Percentiles rank a stretch among this genome's conserved stretches.
Evolutionary conservation across 306 rosid genomes (phyloP).

Genomic region (Cucumis melo): DNA sequence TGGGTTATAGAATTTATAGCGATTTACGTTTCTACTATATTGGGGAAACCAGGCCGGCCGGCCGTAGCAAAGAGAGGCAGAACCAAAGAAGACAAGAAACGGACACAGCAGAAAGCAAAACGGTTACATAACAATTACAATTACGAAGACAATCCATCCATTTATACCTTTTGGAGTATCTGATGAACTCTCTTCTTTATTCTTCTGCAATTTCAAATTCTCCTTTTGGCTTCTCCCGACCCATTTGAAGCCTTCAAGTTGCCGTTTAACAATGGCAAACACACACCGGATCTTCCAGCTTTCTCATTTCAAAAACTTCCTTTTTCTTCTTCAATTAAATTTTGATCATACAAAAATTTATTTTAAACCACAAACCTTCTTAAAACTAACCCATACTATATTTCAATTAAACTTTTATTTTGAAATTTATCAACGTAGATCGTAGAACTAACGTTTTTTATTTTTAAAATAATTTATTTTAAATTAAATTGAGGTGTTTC

Average conservation of each 20-base stretch:
- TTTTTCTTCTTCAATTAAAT: no score
- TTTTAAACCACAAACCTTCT: no score
- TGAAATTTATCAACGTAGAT: no score
- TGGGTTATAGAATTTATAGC: neutral
- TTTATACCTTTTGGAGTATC: neutral
- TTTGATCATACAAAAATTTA: no score
- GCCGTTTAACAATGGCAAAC: neutral
- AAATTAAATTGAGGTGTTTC: no score
- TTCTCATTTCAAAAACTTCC: neutral
- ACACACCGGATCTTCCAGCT: neutral
- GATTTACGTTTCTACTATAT: constrained; percentile 7
- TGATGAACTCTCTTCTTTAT: neutral
- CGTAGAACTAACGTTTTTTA: no score
- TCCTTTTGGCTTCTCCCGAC: neutral
- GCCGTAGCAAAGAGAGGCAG: constrained; percentile 20
- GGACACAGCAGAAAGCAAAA: neutral
- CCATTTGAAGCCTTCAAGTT: neutral
- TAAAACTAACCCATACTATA: no score
- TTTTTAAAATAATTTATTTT: no score
- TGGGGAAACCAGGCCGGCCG: neutral
- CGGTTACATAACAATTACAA: neutral
- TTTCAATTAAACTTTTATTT: no score
- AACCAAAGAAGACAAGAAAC: neutral
- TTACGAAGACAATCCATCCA: neutral
- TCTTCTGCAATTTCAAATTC: neutral